Base-by-base conservation (phyloP, 371 early-diverging fungal species). In the Mucor indicus region DNA sequence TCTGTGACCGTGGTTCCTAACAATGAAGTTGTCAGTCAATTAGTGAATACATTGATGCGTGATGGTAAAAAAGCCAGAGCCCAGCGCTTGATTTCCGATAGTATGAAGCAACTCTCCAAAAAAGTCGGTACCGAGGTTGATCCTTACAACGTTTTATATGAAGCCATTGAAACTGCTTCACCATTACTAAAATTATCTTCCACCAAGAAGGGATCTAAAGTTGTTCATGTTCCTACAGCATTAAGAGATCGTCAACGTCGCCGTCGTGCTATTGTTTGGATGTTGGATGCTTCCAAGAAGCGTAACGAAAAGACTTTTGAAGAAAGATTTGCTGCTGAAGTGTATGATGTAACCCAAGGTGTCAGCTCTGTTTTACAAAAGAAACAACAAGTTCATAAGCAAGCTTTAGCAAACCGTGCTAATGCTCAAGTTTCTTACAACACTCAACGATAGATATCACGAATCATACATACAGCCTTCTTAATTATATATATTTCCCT, bases 241-340 rank as follows among this genome's bases (percentile, higher is more conserved):
- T 68, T 95, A 45, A 83, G 77, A 57, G 81, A 87, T 66, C 74
- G 93, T 27, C 91, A 92, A 67, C 74, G 92, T 35, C 68, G 83
- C 39, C 82, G 93, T 44, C 81, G 79, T 30, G 97, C 87, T 15
- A 90, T 95, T 46, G 73, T 88, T 44, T 96, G 95, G 97, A 87
- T 93, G 42, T 50, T 90, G 44, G 87, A 92, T 22, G 88, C 91
- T 13, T 83, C 89, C 1, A 64, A 73, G 10, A 85, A 77, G 48
- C 74, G 89, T 38, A 69, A 55, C 12, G 86, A 83, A 51, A 80
- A 76, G 53, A 52, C 67, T 31, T 86, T 91, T 62, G 80, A 80
- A 43, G 77, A 84, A 53, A 66, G 92, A 11, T 68, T 96, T 55
- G 92, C 87, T 19, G 81, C 73, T 23, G 95, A 96, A 57, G 62